These are phyloP conservation scores for Persicaria maculosa DNA, from an alignment of 148 eudicot genomes.

Conservation along the genomic window DNA sequence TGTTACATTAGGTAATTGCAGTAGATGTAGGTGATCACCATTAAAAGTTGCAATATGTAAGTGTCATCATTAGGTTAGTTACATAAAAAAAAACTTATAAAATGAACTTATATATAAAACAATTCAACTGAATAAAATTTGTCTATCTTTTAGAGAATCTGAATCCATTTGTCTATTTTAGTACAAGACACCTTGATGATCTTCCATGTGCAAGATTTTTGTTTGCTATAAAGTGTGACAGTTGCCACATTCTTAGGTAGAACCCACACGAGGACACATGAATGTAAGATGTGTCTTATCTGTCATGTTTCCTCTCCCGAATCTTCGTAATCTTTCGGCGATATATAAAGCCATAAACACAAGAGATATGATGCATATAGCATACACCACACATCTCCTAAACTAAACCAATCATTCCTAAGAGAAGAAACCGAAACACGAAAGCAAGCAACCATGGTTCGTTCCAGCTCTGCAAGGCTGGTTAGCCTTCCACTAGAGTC, in stretches of 20 bases:
- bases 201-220: conserved; percentile 12
- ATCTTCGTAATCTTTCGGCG: background rate
- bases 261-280: conserved; percentile 3
- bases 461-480: background rate
- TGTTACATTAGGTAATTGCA: conserved; percentile 28
- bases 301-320: background rate
- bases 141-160: background rate
- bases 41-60: too few species aligned
- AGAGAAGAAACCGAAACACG: background rate
- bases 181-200: background rate
- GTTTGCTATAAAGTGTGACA: conserved; percentile 3
- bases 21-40: conserved; percentile 11
- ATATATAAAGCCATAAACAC: background rate
- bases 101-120: too few species aligned
- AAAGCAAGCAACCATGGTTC: background rate
- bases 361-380: conserved; percentile 17
- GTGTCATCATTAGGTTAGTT: too few species aligned
- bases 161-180: background rate
- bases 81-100: too few species aligned
- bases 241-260: background rate
- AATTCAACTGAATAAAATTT: background rate
- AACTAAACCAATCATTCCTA: background rate
- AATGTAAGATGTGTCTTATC: background rate
- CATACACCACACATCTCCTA: background rate
- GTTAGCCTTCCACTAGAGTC: conserved; percentile 7